Conservation (phyloP, 768 basidiomycete genomes). For the Boletus sp. region DNA sequence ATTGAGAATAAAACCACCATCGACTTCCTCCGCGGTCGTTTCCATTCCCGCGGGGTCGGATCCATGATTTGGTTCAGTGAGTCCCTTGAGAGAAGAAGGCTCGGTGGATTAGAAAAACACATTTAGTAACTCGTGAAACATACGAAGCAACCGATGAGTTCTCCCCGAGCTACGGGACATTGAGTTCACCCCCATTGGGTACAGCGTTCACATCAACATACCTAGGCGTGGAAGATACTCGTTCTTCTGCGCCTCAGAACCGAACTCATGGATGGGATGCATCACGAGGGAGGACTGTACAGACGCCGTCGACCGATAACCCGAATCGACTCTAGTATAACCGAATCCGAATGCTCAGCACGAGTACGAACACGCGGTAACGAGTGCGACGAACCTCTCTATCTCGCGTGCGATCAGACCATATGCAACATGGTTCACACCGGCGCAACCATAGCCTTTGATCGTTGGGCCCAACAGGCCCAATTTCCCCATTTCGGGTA, state of each 20-base stretch:
- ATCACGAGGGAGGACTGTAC: slow-evolving; percentile 97
- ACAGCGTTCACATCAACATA: slow-evolving; percentile 19
- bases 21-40: slow-evolving; percentile 80
- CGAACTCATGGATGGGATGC: slow-evolving; percentile 91
- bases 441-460: slow-evolving; percentile 90
- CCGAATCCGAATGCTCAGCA: not conserved
- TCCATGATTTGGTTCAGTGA: slow-evolving; percentile 96
- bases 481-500: slow-evolving; percentile 90
- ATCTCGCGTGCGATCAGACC: slow-evolving; percentile 93
- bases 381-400: slow-evolving; percentile 58
- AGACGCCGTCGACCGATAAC: slow-evolving; percentile 91
- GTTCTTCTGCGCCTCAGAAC: slow-evolving; percentile 85
- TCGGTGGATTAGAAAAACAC: not conserved
- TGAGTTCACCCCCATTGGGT: slow-evolving; percentile 3
- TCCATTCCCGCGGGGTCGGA: slow-evolving; percentile 99
- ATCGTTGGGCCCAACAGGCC: slow-evolving; percentile 93
- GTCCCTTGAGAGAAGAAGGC: slow-evolving; percentile 52
- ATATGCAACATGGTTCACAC: slow-evolving; percentile 87
- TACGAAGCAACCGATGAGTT: slow-evolving; percentile 91
- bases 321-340: slow-evolving; percentile 79
- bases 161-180: slow-evolving; percentile 63
- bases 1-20: slow-evolving; percentile 81
- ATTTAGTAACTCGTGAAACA: slow-evolving; percentile 29
- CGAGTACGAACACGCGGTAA: not conserved
- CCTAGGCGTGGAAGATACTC: slow-evolving; percentile 86